phyloP scores from a whole-genome alignment of 257 asterid species.

The Capsicum rhomboideum region DNA sequence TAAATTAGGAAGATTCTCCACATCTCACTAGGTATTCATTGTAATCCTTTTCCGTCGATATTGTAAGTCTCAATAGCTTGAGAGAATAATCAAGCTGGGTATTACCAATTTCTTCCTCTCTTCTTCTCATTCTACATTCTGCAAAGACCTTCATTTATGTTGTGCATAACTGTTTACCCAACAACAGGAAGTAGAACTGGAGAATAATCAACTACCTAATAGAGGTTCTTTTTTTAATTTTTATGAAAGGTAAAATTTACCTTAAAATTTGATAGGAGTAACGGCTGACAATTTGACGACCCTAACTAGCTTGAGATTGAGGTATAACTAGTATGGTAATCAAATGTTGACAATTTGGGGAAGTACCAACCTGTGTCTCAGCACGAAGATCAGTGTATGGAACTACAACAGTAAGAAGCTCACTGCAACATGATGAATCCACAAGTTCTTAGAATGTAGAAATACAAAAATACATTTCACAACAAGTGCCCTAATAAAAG shows the following conservation, averaged over 20 bases:
- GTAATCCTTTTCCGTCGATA: not conserved
- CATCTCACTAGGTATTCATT: not conserved
- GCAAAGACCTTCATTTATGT: not conserved
- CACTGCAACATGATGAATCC: conserved; percentile 42
- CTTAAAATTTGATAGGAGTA: not conserved
- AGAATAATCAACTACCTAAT: not conserved
- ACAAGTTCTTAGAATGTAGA: not conserved
- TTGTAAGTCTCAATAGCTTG: not conserved
- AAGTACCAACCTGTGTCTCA: conserved; percentile 67
- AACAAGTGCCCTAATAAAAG: not conserved
- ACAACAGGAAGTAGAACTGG: not conserved
- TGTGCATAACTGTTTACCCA: not conserved
- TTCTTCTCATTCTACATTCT: not conserved
- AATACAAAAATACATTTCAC: too few species aligned
- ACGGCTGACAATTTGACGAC: not conserved
- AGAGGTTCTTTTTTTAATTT: too few species aligned
- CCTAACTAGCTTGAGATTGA: not conserved
- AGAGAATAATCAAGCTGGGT: not conserved
- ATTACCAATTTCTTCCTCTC: not conserved
- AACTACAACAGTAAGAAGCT: conserved; percentile 86
- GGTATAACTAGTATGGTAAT: not conserved
- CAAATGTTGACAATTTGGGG: not conserved
- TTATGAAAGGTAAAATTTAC: not conserved
- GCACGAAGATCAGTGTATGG: conserved; percentile 98
- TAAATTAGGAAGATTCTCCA: not conserved